phyloP scores from a whole-genome alignment of 1,139 yeast species.

The Scheffersomyces segobiensis region DNA sequence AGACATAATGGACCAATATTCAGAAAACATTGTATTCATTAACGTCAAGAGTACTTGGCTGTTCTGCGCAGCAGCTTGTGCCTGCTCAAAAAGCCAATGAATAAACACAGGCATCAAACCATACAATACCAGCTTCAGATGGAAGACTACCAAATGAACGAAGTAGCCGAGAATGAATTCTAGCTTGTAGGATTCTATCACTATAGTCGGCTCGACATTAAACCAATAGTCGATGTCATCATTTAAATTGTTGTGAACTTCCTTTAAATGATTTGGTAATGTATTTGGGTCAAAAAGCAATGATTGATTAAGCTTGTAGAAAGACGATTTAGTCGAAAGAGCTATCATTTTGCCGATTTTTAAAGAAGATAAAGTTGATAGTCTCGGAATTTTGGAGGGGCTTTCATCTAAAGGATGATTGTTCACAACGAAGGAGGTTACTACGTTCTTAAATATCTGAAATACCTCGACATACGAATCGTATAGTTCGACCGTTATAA shows the following conservation, averaged over 20 bases:
- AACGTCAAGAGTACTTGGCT: slow-evolving; percentile 7
- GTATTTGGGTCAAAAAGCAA: slow-evolving; percentile 34
- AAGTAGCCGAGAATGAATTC: slow-evolving; percentile 37
- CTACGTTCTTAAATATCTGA: slow-evolving; percentile 25
- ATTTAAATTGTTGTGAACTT: slow-evolving; percentile 21
- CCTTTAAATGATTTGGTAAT: slow-evolving; percentile 22
- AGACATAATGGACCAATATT: slow-evolving; percentile 30
- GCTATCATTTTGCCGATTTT: slow-evolving; percentile 37
- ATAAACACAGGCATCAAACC: slow-evolving; percentile 34
- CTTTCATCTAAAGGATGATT: not conserved
- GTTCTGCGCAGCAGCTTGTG: slow-evolving; percentile 1
- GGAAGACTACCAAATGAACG: slow-evolving; percentile 32
- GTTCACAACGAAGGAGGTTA: slow-evolving; percentile 15
- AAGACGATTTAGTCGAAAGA: slow-evolving; percentile 34
- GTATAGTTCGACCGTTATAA: slow-evolving; percentile 26
- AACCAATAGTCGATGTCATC: slow-evolving; percentile 45
- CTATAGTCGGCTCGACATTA: slow-evolving; percentile 27
- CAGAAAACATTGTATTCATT: slow-evolving; percentile 21
- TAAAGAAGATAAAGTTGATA: slow-evolving; percentile 30
- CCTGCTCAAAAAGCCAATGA: slow-evolving; percentile 39
- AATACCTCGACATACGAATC: slow-evolving; percentile 33
- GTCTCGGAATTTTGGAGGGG: slow-evolving; percentile 11
- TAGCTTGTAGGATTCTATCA: slow-evolving; percentile 20
- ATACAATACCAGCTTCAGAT: slow-evolving; percentile 33
- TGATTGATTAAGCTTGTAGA: slow-evolving; percentile 32